A percentile compares a stretch with the other conserved stretches of the same genome.
Evolutionary conservation across 2,329 filamentous ascomycete genomes (phyloP).

Genomic region (Plenodomus lindquistii): DNA sequence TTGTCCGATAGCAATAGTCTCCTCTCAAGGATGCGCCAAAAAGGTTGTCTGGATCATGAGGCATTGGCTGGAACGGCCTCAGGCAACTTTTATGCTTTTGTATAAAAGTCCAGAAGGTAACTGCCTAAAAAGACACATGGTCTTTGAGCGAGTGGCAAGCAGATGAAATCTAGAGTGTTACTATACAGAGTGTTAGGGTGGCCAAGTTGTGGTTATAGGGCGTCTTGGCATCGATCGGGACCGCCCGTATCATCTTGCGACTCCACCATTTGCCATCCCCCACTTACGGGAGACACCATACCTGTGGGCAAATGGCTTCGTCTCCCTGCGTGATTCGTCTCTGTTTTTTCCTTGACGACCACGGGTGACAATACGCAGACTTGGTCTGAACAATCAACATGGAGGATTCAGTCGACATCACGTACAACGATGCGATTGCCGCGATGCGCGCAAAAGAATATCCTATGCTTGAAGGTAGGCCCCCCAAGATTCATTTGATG

Average conservation of each 20-base stretch:
- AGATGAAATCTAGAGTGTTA: too few species aligned
- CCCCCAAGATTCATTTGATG: background rate
- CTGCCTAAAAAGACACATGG: too few species aligned
- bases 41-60: too few species aligned
- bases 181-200: background rate
- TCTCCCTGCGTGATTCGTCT: slow-evolving; percentile 7
- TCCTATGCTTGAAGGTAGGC: slow-evolving; percentile 69
- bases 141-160: too few species aligned
- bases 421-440: slow-evolving; percentile 65
- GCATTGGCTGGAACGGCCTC: too few species aligned
- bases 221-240: slow-evolving; percentile 25
- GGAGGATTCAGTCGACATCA: slow-evolving; percentile 27
- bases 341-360: slow-evolving; percentile 20
- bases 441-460: slow-evolving; percentile 63
- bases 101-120: too few species aligned
- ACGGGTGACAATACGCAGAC: slow-evolving; percentile 19
- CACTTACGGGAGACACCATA: slow-evolving; percentile 31
- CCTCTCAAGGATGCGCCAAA: too few species aligned
- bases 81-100: too few species aligned
- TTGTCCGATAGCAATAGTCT: background rate
- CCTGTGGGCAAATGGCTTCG: slow-evolving; percentile 31
- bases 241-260: slow-evolving; percentile 24
- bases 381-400: slow-evolving; percentile 17
- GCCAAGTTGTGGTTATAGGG: slow-evolving; percentile 1
- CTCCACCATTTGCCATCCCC: slow-evolving; percentile 41